Percentiles rank a stretch among this genome's conserved stretches.
Conservation (phyloP, 176 grass and related monocot species). For the Tuctoria greenei region DNA sequence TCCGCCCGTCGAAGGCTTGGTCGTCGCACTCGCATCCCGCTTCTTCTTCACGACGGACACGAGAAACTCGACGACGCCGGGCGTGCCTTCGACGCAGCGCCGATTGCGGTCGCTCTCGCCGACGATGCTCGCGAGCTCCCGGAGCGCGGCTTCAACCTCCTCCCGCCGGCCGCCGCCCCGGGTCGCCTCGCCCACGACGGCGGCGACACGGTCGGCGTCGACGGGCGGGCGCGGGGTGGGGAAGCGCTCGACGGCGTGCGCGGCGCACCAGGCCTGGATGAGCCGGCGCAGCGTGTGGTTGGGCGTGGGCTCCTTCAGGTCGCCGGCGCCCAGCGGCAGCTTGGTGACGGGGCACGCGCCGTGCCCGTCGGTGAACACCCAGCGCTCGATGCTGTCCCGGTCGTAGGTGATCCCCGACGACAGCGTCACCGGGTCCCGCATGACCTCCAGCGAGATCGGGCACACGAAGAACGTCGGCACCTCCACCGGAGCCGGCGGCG, state of each 20-base stretch:
- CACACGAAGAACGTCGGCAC: slow-evolving; percentile 80
- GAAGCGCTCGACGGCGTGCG: slow-evolving; percentile 69
- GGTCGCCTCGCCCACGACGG: slow-evolving; percentile 39
- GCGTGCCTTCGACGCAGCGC: slow-evolving; percentile 43
- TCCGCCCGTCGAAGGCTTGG: not conserved
- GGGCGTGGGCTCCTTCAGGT: slow-evolving; percentile 64
- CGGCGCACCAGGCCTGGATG: slow-evolving; percentile 81
- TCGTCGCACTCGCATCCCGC: not conserved
- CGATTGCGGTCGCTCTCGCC: slow-evolving; percentile 69
- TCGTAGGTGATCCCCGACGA: slow-evolving; percentile 95
- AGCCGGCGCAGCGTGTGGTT: slow-evolving; percentile 93
- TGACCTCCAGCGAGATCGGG: slow-evolving; percentile 83
- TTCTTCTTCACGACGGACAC: slow-evolving; percentile 45
- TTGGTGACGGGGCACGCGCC: slow-evolving; percentile 75
- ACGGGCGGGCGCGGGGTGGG: slow-evolving; percentile 65
- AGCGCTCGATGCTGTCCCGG: slow-evolving; percentile 77
- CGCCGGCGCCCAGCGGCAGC: slow-evolving; percentile 40
- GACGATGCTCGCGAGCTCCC: slow-evolving; percentile 49
- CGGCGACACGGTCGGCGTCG: slow-evolving; percentile 43
- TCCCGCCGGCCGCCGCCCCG: not conserved
- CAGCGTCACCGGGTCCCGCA: slow-evolving; percentile 86
- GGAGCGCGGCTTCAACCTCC: slow-evolving; percentile 26
- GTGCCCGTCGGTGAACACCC: slow-evolving; percentile 76
- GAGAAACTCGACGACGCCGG: slow-evolving; percentile 51
- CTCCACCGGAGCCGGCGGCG: slow-evolving; percentile 41